Evolutionary conservation across 805 yeast genomes (phyloP).

Genomic region (Metschnikowia dekortorum): DNA sequence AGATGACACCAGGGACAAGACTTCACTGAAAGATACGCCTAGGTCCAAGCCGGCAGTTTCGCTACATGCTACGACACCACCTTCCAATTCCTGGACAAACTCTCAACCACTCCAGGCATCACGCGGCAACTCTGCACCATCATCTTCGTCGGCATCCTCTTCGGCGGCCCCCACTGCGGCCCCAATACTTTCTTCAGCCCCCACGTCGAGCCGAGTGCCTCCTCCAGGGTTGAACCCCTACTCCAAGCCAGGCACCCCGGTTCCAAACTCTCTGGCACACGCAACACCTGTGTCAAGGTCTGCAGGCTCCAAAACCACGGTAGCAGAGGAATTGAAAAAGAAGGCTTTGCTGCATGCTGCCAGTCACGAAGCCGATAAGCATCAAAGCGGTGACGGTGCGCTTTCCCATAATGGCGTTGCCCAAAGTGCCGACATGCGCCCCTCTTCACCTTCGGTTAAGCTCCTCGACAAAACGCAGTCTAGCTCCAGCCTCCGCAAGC

Average conservation of each 20-base stretch:
- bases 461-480: constrained; percentile 2
- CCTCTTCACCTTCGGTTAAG: not conserved
- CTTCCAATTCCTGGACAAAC: not conserved
- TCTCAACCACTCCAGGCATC: not conserved
- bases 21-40: not conserved
- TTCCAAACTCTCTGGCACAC: not conserved
- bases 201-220: constrained; percentile 12
- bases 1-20: not conserved
- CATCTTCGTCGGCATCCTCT: not conserved
- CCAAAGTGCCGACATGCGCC: not conserved
- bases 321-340: constrained; percentile 17
- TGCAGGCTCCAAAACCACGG: constrained; percentile 1
- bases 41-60: not conserved
- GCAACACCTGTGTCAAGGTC: not conserved
- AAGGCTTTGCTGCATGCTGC: constrained; percentile 13
- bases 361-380: not conserved
- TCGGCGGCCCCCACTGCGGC: not conserved
- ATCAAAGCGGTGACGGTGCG: not conserved
- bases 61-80: not conserved
- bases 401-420: constrained; percentile 4
- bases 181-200: not conserved
- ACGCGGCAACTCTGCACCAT: not conserved
- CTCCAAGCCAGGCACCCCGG: constrained; percentile 15
- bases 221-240: constrained; percentile 17
- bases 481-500: constrained; percentile 1